Evolutionary conservation across 345 rosid species (phyloP).

Genomic region (Laguncularia racemosa): DNA sequence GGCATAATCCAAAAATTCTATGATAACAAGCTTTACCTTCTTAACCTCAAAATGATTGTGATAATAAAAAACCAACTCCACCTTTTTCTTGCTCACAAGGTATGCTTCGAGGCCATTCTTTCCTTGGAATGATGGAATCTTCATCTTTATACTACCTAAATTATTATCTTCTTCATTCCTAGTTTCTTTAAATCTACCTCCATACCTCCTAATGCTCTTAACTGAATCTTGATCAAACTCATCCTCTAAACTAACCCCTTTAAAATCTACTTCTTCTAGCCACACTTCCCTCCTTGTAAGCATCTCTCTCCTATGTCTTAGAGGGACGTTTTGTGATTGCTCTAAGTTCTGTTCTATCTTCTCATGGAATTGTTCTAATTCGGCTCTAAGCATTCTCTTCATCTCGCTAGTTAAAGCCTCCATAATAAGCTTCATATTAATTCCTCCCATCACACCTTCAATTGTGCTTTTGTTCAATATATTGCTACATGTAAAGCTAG

Average conservation of each 20-base stretch:
- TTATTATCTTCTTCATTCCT: not conserved
- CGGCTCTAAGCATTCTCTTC: too few relatives aligned
- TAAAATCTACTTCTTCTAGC: not conserved
- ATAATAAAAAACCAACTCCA: not conserved
- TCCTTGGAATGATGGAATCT: not conserved
- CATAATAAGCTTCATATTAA: too few relatives aligned
- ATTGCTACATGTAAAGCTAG: not conserved
- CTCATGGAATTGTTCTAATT: too few relatives aligned
- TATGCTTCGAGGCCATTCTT: constrained; percentile 1
- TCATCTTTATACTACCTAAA: not conserved
- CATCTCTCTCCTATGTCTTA: not conserved
- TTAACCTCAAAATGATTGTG: not conserved
- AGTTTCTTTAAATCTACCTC: not conserved
- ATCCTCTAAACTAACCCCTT: not conserved
- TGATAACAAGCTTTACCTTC: not conserved
- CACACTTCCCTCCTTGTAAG: not conserved
- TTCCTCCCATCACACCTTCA: too few relatives aligned
- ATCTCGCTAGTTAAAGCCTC: too few relatives aligned
- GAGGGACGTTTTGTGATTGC: not conserved
- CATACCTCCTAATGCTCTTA: not conserved
- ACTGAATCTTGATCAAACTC: not conserved
- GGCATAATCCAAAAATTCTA: not conserved
- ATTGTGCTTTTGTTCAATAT: not conserved
- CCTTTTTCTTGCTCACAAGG: not conserved
- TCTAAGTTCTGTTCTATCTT: too few relatives aligned